These are phyloP conservation scores for Fusarium sp. DNA, from an alignment of 2,329 filamentous ascomycete genomes.

Conservation along the genomic window DNA sequence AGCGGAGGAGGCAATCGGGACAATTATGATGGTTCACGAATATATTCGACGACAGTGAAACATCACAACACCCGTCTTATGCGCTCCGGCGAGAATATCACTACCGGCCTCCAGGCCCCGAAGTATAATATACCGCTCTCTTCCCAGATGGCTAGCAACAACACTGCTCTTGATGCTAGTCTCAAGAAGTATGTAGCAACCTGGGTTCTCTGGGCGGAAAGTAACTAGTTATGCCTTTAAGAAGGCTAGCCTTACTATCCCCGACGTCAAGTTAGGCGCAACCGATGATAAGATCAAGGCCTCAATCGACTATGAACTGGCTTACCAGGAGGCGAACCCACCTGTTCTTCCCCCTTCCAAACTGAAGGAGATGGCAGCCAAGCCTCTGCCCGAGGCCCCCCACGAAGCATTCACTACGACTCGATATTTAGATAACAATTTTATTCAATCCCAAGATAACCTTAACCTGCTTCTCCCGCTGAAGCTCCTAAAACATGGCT, in stretches of 20 bases:
- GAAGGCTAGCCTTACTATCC: conserved; percentile 36
- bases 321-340: conserved; percentile 33
- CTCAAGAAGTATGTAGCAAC: not conserved
- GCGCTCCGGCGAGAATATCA: not conserved
- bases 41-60: not conserved
- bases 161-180: not conserved
- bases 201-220: not conserved
- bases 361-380: conserved; percentile 39
- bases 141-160: not conserved
- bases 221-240: conserved; percentile 1
- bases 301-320: conserved; percentile 38
- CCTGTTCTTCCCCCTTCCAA: conserved; percentile 44
- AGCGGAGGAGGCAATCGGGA: not conserved
- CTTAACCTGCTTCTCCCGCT: conserved; percentile 14
- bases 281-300: conserved; percentile 8
- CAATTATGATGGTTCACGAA: not conserved
- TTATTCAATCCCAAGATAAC: conserved; percentile 22
- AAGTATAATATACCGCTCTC: not conserved
- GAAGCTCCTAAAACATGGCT: conserved; percentile 24
- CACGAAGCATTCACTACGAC: not conserved
- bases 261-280: not conserved
- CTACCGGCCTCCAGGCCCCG: not conserved
- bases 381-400: conserved; percentile 35
- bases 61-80: not conserved
- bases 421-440: conserved; percentile 5